These are phyloP conservation scores for Oropetium thomaeum DNA, from an alignment of 176 grass and related monocot genomes.

Conservation along the genomic window DNA sequence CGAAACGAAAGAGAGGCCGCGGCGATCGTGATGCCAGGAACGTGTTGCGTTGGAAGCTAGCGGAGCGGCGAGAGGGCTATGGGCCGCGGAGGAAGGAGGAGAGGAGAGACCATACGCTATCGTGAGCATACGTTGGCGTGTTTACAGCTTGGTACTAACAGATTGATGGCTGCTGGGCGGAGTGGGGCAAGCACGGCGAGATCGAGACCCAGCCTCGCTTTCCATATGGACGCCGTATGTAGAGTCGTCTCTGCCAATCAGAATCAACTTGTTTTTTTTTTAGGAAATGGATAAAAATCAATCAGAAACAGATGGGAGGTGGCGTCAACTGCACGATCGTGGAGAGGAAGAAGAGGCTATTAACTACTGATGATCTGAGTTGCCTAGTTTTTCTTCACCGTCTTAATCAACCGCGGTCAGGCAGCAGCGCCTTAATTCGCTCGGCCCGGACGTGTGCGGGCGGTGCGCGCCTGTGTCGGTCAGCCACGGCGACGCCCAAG, in stretches of 20 bases:
- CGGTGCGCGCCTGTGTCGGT: background rate
- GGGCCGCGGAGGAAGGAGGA: too few species aligned
- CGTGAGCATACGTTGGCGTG: background rate
- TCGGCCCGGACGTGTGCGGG: background rate
- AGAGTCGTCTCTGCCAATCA: background rate
- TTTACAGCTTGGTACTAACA: background rate
- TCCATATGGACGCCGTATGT: background rate
- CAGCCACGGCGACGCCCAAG: background rate
- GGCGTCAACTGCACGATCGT: background rate
- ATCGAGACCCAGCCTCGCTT: background rate
- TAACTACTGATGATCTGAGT: background rate
- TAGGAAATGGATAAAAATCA: too few species aligned
- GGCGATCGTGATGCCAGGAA: background rate
- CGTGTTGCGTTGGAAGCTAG: background rate
- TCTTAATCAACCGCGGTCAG: background rate
- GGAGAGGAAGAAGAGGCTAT: too few species aligned
- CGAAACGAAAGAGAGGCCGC: background rate
- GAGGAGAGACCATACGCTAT: background rate
- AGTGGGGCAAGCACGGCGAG: background rate
- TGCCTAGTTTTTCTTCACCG: background rate
- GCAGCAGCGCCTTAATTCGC: too few species aligned
- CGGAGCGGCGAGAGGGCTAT: too few species aligned
- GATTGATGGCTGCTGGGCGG: background rate
- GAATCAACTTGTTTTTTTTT: too few species aligned
- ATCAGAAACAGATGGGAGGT: too few species aligned